Conservation (phyloP, 2,329 filamentous ascomycete genomes). For the Colletotrichum paranaense region DNA sequence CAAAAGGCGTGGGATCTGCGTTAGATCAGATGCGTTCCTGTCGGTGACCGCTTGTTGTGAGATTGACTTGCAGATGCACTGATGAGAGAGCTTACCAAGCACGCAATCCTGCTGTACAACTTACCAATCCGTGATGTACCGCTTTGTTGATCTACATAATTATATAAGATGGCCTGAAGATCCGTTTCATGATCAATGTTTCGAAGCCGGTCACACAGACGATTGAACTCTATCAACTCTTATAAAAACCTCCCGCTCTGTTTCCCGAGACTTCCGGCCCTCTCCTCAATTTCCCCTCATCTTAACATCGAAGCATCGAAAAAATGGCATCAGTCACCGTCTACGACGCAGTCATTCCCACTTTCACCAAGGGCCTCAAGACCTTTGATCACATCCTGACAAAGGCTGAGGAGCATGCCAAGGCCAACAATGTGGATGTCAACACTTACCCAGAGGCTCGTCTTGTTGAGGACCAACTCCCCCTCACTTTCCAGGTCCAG, state of each 20-base stretch:
- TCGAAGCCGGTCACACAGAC: neutral
- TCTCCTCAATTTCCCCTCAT: neutral
- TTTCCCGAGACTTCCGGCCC: neutral
- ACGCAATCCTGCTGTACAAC: slow-evolving; percentile 6
- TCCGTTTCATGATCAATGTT: neutral
- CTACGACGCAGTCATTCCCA: slow-evolving; percentile 43
- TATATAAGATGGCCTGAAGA: slow-evolving; percentile 6
- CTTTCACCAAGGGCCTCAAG: slow-evolving; percentile 40
- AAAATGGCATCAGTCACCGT: slow-evolving; percentile 44
- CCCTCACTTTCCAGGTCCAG: slow-evolving; percentile 49
- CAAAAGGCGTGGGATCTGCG: neutral
- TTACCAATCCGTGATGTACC: slow-evolving; percentile 15
- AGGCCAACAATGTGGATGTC: slow-evolving; percentile 40
- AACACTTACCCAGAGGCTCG: slow-evolving; percentile 40
- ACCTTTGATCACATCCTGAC: slow-evolving; percentile 43
- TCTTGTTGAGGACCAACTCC: slow-evolving; percentile 48
- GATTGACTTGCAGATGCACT: slow-evolving; percentile 1
- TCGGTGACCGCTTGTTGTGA: slow-evolving; percentile 19
- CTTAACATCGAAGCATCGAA: slow-evolving; percentile 6
- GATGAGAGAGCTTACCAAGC: slow-evolving; percentile 19
- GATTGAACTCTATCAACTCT: neutral
- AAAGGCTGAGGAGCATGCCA: slow-evolving; percentile 44
- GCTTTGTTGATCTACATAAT: neutral
- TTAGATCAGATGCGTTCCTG: slow-evolving; percentile 4
- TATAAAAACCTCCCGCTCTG: neutral